Evolutionary conservation across 169 alveolate genomes (phyloP).

Genomic region (Cryptosporidium canis): DNA sequence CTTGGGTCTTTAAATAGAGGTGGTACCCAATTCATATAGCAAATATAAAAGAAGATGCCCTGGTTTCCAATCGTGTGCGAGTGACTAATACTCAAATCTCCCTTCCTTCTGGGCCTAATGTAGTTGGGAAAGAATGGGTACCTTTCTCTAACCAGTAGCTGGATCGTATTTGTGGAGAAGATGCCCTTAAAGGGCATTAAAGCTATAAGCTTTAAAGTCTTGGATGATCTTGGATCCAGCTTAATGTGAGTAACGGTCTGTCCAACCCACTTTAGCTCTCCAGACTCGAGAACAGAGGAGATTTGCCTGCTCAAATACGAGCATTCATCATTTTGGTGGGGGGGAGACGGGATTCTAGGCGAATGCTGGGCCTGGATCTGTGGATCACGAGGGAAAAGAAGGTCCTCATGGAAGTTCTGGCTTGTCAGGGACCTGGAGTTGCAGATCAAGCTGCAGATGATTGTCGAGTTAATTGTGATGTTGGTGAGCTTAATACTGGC

Average conservation of each 20-base stretch:
- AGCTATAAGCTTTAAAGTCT: neutral
- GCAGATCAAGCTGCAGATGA: slow-evolving; percentile 27
- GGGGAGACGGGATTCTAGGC: neutral
- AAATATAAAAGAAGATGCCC: neutral
- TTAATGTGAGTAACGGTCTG: slow-evolving; percentile 12
- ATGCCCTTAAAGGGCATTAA: slow-evolving; percentile 54
- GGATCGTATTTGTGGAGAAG: slow-evolving; percentile 46
- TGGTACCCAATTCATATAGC: neutral
- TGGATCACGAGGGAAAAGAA: slow-evolving; percentile 4
- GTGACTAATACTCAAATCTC: neutral
- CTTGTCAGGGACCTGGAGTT: neutral
- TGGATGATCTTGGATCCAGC: slow-evolving; percentile 20
- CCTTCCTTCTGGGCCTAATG: neutral
- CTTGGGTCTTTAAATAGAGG: neutral
- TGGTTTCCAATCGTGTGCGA: neutral
- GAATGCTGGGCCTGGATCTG: neutral
- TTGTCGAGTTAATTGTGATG: neutral
- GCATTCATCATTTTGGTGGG: neutral
- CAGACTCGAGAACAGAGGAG: slow-evolving; percentile 21
- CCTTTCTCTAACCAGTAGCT: slow-evolving; percentile 8
- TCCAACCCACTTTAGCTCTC: slow-evolving; percentile 61
- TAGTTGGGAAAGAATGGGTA: slow-evolving; percentile 22
- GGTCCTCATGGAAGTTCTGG: neutral
- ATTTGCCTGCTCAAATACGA: neutral
- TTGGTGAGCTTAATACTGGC: slow-evolving; percentile 8